These are phyloP conservation scores for Trichophyton mentagrophytes DNA, from an alignment of 2,329 filamentous ascomycete genomes.

Conservation along the genomic window DNA sequence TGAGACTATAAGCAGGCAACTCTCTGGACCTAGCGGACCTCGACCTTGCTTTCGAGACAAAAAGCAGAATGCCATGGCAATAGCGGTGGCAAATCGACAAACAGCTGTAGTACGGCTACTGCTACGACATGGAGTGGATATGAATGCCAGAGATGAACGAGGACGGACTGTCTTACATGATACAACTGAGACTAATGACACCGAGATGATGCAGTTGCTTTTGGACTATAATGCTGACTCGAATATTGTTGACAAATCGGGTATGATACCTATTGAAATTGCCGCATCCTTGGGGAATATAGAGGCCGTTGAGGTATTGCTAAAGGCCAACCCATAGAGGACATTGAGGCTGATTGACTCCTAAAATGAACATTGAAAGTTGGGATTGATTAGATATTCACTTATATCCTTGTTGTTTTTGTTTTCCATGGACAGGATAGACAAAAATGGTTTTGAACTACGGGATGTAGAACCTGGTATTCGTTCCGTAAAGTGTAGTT, in stretches of 20 bases:
- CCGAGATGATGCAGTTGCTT: not conserved
- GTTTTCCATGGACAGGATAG: too few relatives aligned
- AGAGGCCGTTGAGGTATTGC: not conserved
- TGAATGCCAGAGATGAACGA: conserved; percentile 1
- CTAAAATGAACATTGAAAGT: not conserved
- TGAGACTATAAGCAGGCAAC: not conserved
- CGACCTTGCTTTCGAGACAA: not conserved
- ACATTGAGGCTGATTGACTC: not conserved
- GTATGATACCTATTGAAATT: not conserved
- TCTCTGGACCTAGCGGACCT: not conserved
- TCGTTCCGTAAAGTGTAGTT: too few relatives aligned
- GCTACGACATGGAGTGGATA: not conserved
- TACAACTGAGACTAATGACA: not conserved
- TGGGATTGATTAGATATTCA: not conserved
- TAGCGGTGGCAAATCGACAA: not conserved
- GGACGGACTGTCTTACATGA: conserved; percentile 7
- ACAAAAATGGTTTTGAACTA: too few relatives aligned
- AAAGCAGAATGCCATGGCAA: not conserved
- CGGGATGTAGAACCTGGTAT: too few relatives aligned
- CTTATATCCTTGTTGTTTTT: too few relatives aligned
- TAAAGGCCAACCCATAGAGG: not conserved
- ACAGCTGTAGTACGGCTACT: not conserved
- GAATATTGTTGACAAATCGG: not conserved
- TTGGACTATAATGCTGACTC: not conserved
- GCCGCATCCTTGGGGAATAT: not conserved